Conservation (phyloP, 2,329 filamentous ascomycete species). For the Verticillium isaacii region DNA sequence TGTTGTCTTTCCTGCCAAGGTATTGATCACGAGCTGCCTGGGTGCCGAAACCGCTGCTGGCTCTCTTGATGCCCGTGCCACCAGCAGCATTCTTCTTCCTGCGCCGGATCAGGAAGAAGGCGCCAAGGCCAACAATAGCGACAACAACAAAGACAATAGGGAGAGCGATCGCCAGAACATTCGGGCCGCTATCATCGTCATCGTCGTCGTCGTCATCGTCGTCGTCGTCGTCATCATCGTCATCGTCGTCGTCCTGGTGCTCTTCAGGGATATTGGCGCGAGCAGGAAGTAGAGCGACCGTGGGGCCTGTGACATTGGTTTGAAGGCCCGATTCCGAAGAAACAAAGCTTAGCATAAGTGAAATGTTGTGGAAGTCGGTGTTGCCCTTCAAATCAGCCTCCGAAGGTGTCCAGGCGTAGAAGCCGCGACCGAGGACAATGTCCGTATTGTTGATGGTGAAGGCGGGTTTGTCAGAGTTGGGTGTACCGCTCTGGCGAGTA, state of each 20-base stretch:
- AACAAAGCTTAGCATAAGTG: conserved; percentile 17
- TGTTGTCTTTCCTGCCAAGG: conserved; percentile 11
- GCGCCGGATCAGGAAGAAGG: conserved; percentile 19
- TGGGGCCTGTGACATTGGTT: conserved; percentile 15
- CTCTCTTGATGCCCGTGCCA: conserved; percentile 8
- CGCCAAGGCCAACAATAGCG: conserved; percentile 14
- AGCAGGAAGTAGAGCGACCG: conserved; percentile 16
- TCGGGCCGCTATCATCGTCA: conserved; percentile 4
- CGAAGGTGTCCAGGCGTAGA: conserved; percentile 19
- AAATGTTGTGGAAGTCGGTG: conserved; percentile 8
- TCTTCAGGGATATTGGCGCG: background rate
- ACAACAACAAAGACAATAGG: conserved; percentile 22
- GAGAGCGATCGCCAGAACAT: conserved; percentile 18
- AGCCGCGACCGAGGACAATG: conserved; percentile 20
- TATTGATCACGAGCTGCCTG: conserved; percentile 1
- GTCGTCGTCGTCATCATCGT: background rate
- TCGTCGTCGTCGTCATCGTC: background rate
- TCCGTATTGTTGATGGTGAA: conserved; percentile 11
- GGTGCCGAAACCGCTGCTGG: conserved; percentile 1
- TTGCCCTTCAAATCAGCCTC: conserved; percentile 15
- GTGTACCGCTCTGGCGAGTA: conserved; percentile 4
- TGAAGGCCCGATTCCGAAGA: conserved; percentile 11
- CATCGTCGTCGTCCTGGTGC: background rate
- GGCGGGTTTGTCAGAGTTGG: conserved; percentile 5
- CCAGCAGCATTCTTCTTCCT: conserved; percentile 15